Conservation (phyloP, 805 yeast genomes). For the Cyberlindnera misumaiensis region DNA sequence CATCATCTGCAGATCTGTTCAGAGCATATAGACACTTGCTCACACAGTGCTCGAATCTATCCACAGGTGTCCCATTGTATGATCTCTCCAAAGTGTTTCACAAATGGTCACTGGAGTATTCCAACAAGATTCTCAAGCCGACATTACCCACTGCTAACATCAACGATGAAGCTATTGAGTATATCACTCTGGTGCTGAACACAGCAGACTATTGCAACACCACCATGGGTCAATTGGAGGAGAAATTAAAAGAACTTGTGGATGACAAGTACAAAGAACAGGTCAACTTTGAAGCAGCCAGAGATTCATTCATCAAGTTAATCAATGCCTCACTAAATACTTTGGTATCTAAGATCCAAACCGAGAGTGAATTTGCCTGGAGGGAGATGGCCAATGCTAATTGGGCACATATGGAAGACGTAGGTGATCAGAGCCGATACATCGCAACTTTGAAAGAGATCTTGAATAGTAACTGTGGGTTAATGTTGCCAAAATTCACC, state of each 20-base stretch:
- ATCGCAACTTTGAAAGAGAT: constrained; percentile 49
- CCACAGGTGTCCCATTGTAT: constrained; percentile 34
- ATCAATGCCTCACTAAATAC: constrained; percentile 52
- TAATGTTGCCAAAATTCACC: constrained; percentile 51
- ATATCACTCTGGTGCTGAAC: constrained; percentile 66
- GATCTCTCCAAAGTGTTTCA: constrained; percentile 53
- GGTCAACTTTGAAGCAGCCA: constrained; percentile 45
- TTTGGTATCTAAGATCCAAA: constrained; percentile 50
- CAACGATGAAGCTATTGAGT: constrained; percentile 51
- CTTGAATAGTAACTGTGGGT: constrained; percentile 37
- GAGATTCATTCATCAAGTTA: constrained; percentile 48
- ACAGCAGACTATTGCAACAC: constrained; percentile 86
- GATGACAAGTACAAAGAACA: constrained; percentile 35
- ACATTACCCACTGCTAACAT: constrained; percentile 33
- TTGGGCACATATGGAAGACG: constrained; percentile 61
- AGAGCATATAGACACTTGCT: constrained; percentile 67
- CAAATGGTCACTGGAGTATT: constrained; percentile 57
- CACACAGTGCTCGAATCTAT: constrained; percentile 57
- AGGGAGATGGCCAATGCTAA: constrained; percentile 72
- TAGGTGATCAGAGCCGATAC: constrained; percentile 68
- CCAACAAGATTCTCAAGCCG: constrained; percentile 41
- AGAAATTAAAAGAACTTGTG: constrained; percentile 40
- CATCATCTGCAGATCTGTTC: constrained; percentile 84
- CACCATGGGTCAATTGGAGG: constrained; percentile 73
- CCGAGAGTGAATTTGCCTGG: constrained; percentile 68